phyloP scores from a whole-genome alignment of 164 flowering plant species.

The Protea cynaroides region DNA sequence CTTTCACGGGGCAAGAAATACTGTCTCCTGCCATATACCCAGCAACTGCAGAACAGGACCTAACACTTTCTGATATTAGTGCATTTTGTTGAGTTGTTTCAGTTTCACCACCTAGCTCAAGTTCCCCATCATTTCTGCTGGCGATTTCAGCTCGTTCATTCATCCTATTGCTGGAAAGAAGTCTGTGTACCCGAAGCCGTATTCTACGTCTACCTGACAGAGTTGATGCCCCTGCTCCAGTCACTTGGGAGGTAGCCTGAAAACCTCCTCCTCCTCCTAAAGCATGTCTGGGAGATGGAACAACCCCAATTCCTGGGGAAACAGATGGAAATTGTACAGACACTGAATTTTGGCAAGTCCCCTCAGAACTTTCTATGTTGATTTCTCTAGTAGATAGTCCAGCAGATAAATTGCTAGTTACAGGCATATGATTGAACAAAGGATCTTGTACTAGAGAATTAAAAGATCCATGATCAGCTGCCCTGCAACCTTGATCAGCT shows the following conservation, averaged over 20 bases:
- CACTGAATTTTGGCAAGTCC: conserved; percentile 16
- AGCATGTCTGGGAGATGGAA: conserved; percentile 44
- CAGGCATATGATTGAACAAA: conserved; percentile 30
- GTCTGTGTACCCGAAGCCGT: conserved; percentile 56
- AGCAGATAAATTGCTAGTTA: conserved; percentile 17
- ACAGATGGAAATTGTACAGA: conserved; percentile 37
- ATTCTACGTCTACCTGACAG: conserved; percentile 66
- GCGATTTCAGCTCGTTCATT: conserved; percentile 15
- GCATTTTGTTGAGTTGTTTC: conserved; percentile 17
- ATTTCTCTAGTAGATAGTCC: conserved; percentile 28
- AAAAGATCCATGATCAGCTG: conserved; percentile 49
- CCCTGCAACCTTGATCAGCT: conserved; percentile 66
- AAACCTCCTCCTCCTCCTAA: conserved; percentile 30
- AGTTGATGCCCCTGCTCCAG: conserved; percentile 67
- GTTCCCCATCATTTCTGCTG: conserved; percentile 23
- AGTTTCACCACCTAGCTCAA: conserved; percentile 23
- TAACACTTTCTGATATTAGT: conserved; percentile 24
- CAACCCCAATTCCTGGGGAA: conserved; percentile 26
- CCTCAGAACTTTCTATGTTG: conserved; percentile 33
- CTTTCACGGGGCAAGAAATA: conserved; percentile 16
- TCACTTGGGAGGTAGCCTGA: conserved; percentile 42
- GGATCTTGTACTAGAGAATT: conserved; percentile 35
- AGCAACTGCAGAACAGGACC: conserved; percentile 16
- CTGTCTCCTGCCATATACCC: conserved; percentile 28
- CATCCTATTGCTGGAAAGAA: conserved; percentile 40